Conservation (phyloP, 257 asterid genomes). For the Primulina eburnea region DNA sequence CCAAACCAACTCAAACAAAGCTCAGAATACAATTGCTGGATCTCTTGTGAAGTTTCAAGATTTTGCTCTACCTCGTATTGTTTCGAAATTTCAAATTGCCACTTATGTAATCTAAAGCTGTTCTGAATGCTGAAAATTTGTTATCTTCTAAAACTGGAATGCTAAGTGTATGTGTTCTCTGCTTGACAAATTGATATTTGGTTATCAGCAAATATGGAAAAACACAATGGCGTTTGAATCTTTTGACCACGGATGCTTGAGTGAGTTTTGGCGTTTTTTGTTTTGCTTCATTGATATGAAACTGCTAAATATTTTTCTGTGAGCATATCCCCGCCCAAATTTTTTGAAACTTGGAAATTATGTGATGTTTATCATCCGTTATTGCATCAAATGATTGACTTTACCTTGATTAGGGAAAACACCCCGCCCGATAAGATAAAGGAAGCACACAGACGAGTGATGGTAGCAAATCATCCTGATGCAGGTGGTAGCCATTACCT, state of each 20-base stretch:
- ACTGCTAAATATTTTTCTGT: neutral
- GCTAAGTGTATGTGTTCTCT: too few relatives aligned
- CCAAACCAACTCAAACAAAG: neutral
- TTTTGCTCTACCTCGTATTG: neutral
- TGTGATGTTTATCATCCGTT: neutral
- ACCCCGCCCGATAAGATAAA: conserved; percentile 61
- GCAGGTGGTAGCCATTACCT: conserved; percentile 96
- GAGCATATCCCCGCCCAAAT: too few relatives aligned
- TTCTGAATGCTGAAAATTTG: neutral
- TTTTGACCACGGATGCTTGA: neutral
- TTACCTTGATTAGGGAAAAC: conserved; percentile 51
- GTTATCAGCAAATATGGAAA: neutral
- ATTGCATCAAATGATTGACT: neutral
- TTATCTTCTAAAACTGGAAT: neutral
- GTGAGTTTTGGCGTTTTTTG: neutral
- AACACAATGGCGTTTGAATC: neutral
- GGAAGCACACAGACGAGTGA: conserved; percentile 92
- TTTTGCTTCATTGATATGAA: neutral
- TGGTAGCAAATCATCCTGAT: conserved; percentile 96
- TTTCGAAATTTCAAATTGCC: too few relatives aligned
- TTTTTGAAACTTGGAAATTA: conserved; percentile 3
- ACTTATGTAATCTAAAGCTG: neutral
- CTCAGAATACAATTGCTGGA: neutral
- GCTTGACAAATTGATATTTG: neutral
- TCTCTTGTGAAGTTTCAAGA: conserved; percentile 2